Conservation (phyloP, 805 yeast species). For the Ogataea trehalophila region DNA sequence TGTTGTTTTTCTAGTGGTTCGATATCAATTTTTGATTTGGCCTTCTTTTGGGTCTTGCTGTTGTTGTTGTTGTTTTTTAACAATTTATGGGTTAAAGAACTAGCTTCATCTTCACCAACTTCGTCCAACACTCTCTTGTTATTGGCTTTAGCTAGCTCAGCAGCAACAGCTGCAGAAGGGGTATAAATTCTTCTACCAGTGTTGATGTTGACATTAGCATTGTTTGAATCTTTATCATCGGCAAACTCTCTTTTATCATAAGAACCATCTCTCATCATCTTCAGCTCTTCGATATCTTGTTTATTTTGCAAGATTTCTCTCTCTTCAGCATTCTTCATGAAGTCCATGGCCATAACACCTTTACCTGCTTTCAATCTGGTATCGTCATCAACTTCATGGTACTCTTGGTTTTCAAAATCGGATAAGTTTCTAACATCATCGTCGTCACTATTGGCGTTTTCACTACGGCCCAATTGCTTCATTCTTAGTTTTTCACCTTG, state of each 20-base stretch:
- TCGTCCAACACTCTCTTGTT: slow-evolving; percentile 39
- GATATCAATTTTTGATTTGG: slow-evolving; percentile 5
- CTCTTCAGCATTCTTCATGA: slow-evolving; percentile 87
- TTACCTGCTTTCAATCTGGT: slow-evolving; percentile 55
- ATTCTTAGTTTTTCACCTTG: slow-evolving; percentile 75
- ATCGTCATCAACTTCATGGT: slow-evolving; percentile 34
- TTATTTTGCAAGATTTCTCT: slow-evolving; percentile 57
- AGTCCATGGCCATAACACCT: slow-evolving; percentile 91
- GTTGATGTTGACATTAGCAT: slow-evolving; percentile 49
- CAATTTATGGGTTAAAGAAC: slow-evolving; percentile 40
- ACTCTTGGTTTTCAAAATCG: slow-evolving; percentile 45
- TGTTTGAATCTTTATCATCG: slow-evolving; percentile 32
- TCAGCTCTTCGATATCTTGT: slow-evolving; percentile 46
- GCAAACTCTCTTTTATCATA: slow-evolving; percentile 34
- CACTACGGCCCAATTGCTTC: slow-evolving; percentile 67
- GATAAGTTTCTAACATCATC: slow-evolving; percentile 41
- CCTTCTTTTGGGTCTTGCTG: slow-evolving; percentile 8
- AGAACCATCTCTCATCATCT: slow-evolving; percentile 38
- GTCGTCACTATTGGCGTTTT: slow-evolving; percentile 32
- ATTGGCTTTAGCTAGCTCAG: slow-evolving; percentile 32
- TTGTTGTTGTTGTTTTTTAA: no score
- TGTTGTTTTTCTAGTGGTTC: slow-evolving; percentile 3
- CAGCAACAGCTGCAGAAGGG: slow-evolving; percentile 48
- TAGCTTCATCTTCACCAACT: slow-evolving; percentile 45
- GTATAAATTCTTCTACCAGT: slow-evolving; percentile 80